Evolutionary conservation across 352 stramenopile species (phyloP), one percentile per base, ranked within the genome.

Genomic region (Phytophthora fragariaefolia): DNA sequence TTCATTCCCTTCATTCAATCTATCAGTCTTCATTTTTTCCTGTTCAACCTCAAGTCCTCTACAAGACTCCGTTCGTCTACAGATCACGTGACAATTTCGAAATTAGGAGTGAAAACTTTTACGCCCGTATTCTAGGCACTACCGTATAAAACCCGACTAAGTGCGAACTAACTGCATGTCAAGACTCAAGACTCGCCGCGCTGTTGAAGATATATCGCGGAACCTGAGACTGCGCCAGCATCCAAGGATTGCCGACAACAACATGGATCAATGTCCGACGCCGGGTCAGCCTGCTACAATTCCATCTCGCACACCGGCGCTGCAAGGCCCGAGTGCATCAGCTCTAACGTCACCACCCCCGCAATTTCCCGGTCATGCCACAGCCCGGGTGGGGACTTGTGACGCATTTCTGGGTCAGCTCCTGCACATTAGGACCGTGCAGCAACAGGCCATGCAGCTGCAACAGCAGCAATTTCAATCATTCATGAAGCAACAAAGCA

Each of bases 391-490:
- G 32, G 28, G 18, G 12, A 26, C 27, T 17, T 18, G 49, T 38
- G 28, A 57, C 49, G 17, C 13, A 2, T 5, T 32, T 45, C 6
- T 57, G 9, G 17, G 28, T 20, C 32, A 48, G 15, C 51, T 58
- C 13, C 20, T 58, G 34, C 34, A 38, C 20, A 58, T 58, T 22
- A 38, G 47, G 22, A 17, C 23, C 4, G 34, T 34, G 53, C 53
- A 60, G 15, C 17, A 59, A 9, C 36, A 59, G 36, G 34, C 23
- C 24, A 66, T 66, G 36, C 36, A 30, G 38, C 27, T 20, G 15
- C 58, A 66, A 15, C 34, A 66, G 36, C 23, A 66, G 38, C 47
- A 66, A n/a, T 58, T 58, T 4, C 13, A 66, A 32, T 15, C 24
- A 0, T 58, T 65, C 36, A 52, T 58, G 58, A 24, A 65, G 36